Conservation (phyloP, 164 flowering plant species). For the Hamamelis virginiana region DNA sequence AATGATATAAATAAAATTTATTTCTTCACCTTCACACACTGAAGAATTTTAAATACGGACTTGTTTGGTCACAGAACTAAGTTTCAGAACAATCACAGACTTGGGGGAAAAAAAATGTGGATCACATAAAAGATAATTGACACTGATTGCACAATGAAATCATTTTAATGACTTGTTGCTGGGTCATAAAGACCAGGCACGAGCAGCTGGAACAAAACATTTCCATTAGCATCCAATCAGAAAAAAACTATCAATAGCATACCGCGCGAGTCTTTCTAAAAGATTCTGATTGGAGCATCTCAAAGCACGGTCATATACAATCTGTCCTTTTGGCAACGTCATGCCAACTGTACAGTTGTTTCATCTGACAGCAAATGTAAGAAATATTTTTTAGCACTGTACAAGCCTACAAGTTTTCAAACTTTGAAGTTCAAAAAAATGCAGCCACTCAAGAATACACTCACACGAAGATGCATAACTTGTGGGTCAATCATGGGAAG, state of each 20-base stretch:
- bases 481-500: slow-evolving; percentile 91
- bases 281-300: slow-evolving; percentile 67
- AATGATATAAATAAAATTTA: too few species aligned
- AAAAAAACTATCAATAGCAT: slow-evolving; percentile 6
- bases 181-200: too few species aligned
- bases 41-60: too few species aligned
- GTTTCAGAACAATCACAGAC: too few species aligned
- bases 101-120: too few species aligned
- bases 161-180: too few species aligned
- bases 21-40: too few species aligned
- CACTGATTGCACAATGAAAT: too few species aligned
- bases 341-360: slow-evolving; percentile 85
- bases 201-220: neutral
- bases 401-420: too few species aligned
- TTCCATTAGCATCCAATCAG: neutral
- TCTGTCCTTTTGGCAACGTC: slow-evolving; percentile 95
- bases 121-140: too few species aligned
- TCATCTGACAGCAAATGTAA: slow-evolving; percentile 55
- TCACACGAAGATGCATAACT: slow-evolving; percentile 87
- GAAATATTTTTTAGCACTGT: neutral
- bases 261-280: slow-evolving; percentile 76
- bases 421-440: neutral
- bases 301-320: slow-evolving; percentile 84
- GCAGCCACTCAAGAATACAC: slow-evolving; percentile 17
- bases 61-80: too few species aligned